Evolutionary conservation across 2,329 filamentous ascomycete genomes (phyloP), one percentile per base, ranked within the genome.

Genomic region (Sclerotinia glacialis): DNA sequence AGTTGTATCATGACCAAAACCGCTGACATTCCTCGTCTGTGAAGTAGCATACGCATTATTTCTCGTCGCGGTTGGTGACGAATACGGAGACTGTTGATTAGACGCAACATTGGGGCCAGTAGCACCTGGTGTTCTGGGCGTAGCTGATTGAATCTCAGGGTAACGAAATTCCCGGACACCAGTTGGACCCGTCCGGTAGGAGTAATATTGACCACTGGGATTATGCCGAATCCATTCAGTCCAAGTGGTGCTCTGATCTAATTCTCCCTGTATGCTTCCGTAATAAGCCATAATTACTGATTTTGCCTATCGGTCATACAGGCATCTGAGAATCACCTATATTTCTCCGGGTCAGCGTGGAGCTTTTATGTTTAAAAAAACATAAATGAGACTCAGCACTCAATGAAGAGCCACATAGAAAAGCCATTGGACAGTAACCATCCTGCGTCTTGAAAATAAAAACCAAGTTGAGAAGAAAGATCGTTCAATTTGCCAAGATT

Each of bases 331-430:
- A 4, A 12, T 23, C 16, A 46, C 16, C 53, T 56, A 7, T 21
- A 18, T 23, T 28, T 53, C 12, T n/a, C 14, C 18, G 49, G 23
- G 7, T 2, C 9, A 18, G 31, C 26, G 37, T 42, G 12, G 23
- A 64, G 26, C 23, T 55, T 44, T 64, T 63, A 63, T 63, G 16
- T 34, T 49, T 23, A 26, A 40, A 37, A 37, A n/a, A 9, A 4
- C 31, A 23, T 2, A 3, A 23, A 28, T 8, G 7, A 11, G 16
- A 59, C 53, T 49, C 53, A 21, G 5, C 53, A 49, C 14, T 40
- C 6, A 14, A 28, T 28, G 6, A 16, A 47, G 53, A 65, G 53
- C 53, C 53, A 42, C 63, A 49, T 37, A 26, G 1, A 18, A 11
- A 18, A 26, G 11, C 6, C 16, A 59, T 49, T 28, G 9, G 5